Conservation (phyloP, 257 asterid genomes). For the Fraxinus quadrangulata region DNA sequence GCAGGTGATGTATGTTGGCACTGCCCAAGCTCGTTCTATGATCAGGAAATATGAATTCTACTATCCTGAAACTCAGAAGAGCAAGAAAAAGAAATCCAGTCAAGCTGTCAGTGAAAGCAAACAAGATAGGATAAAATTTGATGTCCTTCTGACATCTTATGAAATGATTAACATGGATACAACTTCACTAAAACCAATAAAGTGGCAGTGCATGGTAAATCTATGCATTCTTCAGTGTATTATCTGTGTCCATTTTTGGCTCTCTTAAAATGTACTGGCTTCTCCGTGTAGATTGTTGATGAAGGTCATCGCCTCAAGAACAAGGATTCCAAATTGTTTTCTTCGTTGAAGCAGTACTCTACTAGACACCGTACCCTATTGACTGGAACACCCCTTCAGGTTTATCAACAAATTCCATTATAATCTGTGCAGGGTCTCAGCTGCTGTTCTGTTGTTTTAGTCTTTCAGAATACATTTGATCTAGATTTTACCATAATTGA, state of each 20-base stretch:
- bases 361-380: constrained; percentile 87
- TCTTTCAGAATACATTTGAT: constrained; percentile 9
- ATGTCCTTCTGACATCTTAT: constrained; percentile 93
- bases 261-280: constrained; percentile 26
- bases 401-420: constrained; percentile 26
- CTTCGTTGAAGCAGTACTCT: constrained; percentile 71
- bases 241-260: not conserved
- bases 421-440: constrained; percentile 18
- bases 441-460: constrained; percentile 14
- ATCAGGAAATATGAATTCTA: constrained; percentile 87
- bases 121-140: constrained; percentile 93
- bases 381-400: constrained; percentile 99
- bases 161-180: constrained; percentile 95
- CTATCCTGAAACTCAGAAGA: constrained; percentile 75
- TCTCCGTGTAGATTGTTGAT: constrained; percentile 79
- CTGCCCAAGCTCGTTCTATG: constrained; percentile 75
- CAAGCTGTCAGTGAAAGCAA: constrained; percentile 71
- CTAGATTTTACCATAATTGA: not conserved
- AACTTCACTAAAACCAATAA: constrained; percentile 76
- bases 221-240: constrained; percentile 17
- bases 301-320: constrained; percentile 99
- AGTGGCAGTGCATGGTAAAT: constrained; percentile 96
- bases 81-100: constrained; percentile 80
- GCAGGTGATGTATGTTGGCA: constrained; percentile 95
- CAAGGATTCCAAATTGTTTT: constrained; percentile 93